These are phyloP conservation scores for Alternaria solani DNA, from an alignment of 2,329 filamentous ascomycete species.

Conservation along the genomic window DNA sequence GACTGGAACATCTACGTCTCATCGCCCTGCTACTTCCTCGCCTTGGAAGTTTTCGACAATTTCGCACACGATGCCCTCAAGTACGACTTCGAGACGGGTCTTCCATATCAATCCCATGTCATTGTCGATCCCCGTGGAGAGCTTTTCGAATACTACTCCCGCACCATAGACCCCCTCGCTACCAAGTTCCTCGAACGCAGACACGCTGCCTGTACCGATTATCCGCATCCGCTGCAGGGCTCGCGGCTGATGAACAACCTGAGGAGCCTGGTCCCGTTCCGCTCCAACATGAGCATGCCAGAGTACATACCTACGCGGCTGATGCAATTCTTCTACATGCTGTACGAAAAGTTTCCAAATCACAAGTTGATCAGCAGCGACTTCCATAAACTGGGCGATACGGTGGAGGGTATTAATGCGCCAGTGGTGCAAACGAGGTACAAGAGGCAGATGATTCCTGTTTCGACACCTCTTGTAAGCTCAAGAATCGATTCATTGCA, in stretches of 20 bases:
- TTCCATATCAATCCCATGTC: conserved; percentile 86
- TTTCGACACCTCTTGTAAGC: conserved; percentile 86
- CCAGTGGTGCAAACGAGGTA: conserved; percentile 97
- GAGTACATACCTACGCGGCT: conserved; percentile 95
- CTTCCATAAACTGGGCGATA: conserved; percentile 85
- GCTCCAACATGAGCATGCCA: conserved; percentile 77
- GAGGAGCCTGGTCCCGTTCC: conserved; percentile 71
- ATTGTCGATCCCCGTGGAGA: conserved; percentile 85
- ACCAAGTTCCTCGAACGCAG: conserved; percentile 85
- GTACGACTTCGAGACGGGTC: conserved; percentile 82
- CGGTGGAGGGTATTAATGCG: conserved; percentile 84
- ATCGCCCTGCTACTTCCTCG: conserved; percentile 95
- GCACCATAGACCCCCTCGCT: conserved; percentile 80
- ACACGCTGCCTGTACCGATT: conserved; percentile 71
- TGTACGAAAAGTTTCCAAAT: conserved; percentile 86
- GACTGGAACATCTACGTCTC: conserved; percentile 91
- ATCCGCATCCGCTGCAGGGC: conserved; percentile 68
- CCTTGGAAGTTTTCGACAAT: conserved; percentile 98
- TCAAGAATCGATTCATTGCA: not conserved
- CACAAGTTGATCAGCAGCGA: conserved; percentile 90
- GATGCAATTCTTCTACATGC: conserved; percentile 95
- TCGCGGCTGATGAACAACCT: conserved; percentile 67
- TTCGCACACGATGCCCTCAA: conserved; percentile 95
- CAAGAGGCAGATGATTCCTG: conserved; percentile 84
- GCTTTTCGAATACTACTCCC: conserved; percentile 93